phyloP scores from a whole-genome alignment of 495 filamentous ascomycete genomes.

The Immersiella caudata region DNA sequence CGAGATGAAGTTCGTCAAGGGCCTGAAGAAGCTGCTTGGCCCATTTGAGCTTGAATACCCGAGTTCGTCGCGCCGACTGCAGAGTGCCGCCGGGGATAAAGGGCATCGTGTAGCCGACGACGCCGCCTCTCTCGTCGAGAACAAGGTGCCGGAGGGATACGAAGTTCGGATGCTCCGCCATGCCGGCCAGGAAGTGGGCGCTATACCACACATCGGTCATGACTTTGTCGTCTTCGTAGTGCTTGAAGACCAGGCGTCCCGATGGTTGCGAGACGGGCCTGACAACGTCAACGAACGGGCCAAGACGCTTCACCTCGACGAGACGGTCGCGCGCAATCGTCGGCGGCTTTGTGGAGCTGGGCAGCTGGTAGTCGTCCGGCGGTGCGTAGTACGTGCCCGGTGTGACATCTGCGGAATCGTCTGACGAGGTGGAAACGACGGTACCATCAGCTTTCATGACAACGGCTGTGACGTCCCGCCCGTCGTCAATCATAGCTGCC shows the following conservation, averaged over 20 bases:
- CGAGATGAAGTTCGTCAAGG: constrained; percentile 19
- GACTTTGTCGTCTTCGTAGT: constrained; percentile 1
- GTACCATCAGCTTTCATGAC: constrained; percentile 8
- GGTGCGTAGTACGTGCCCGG: constrained; percentile 4
- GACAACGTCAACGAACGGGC: constrained; percentile 8
- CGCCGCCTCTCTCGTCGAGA: constrained; percentile 13
- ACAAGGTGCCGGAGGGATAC: constrained; percentile 13
- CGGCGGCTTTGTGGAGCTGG: not conserved
- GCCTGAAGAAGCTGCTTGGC: constrained; percentile 17
- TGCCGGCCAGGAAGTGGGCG: not conserved
- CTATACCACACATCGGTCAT: constrained; percentile 1
- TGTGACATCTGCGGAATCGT: constrained; percentile 7
- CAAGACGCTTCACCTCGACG: constrained; percentile 10
- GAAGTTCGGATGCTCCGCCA: constrained; percentile 4
- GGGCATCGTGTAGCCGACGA: constrained; percentile 14
- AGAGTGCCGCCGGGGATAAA: constrained; percentile 12
- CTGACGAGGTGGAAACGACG: constrained; percentile 5
- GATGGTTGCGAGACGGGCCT: constrained; percentile 3
- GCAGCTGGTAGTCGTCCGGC: constrained; percentile 1
- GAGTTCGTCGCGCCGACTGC: not conserved
- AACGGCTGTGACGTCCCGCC: not conserved
- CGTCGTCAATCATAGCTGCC: constrained; percentile 7
- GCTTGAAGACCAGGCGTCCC: constrained; percentile 16
- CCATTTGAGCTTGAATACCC: constrained; percentile 20
- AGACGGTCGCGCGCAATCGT: constrained; percentile 11